Conservation (phyloP, 495 filamentous ascomycete species). For the Hypoxylon lenormandii region DNA sequence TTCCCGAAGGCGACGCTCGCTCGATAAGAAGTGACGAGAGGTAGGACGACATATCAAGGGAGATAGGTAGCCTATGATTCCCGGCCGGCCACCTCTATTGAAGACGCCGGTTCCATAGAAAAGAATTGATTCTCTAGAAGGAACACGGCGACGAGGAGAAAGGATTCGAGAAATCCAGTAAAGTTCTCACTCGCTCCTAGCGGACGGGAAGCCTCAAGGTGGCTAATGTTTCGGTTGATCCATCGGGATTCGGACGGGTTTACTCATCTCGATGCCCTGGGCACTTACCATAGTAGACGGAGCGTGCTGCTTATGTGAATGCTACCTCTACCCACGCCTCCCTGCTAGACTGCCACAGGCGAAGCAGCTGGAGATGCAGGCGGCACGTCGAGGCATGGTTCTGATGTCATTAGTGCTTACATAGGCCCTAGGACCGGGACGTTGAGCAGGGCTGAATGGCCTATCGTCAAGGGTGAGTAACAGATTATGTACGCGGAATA, state of each 20-base stretch:
- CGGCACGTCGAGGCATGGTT: too few relatives aligned
- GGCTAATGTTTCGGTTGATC: slow-evolving; percentile 8
- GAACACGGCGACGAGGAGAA: background rate
- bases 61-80: background rate
- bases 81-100: slow-evolving; percentile 1
- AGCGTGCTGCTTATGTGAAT: too few relatives aligned
- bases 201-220: slow-evolving; percentile 1
- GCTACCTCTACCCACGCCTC: too few relatives aligned
- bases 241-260: slow-evolving; percentile 5
- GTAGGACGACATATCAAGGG: slow-evolving; percentile 25
- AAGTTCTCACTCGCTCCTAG: slow-evolving; percentile 23
- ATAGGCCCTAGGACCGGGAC: too few relatives aligned
- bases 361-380: too few relatives aligned
- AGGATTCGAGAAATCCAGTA: slow-evolving; percentile 18
- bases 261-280: slow-evolving; percentile 9
- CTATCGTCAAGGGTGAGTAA: too few relatives aligned
- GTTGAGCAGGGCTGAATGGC: too few relatives aligned
- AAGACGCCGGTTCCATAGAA: slow-evolving; percentile 4
- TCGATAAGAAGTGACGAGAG: slow-evolving; percentile 33
- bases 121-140: background rate
- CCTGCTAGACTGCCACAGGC: too few relatives aligned
- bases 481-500: too few relatives aligned
- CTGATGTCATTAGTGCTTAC: too few relatives aligned
- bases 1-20: slow-evolving; percentile 31
- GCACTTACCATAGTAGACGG: too few relatives aligned